A percentile compares a stretch with the other conserved stretches of the same genome.
Evolutionary conservation across 1,284 basidiomycete genomes (phyloP).

Genomic region (Trichosporon sp.): DNA sequence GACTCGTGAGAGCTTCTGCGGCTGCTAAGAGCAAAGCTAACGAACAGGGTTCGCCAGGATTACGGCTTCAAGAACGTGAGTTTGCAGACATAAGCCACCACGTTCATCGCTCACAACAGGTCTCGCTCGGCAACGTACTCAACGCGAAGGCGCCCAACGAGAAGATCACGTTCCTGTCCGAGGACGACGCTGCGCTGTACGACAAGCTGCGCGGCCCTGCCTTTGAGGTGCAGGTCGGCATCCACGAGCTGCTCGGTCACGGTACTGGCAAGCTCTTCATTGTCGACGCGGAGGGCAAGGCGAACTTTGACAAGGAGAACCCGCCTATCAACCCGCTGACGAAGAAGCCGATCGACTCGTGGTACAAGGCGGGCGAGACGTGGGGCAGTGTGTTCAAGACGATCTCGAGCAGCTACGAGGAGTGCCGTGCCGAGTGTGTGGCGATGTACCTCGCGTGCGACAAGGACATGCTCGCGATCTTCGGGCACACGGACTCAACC

Average conservation of each 20-base stretch:
- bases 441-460: conserved; percentile 18
- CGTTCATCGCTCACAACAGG: background rate
- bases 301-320: conserved; percentile 17
- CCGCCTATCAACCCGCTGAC: conserved; percentile 17
- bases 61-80: conserved; percentile 20
- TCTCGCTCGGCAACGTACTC: conserved; percentile 19
- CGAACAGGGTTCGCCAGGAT: conserved; percentile 14
- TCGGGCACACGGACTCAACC: conserved; percentile 16
- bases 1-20: no score
- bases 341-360: conserved; percentile 15
- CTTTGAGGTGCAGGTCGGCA: conserved; percentile 22
- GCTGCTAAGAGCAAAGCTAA: background rate
- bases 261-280: conserved; percentile 19
- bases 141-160: conserved; percentile 21
- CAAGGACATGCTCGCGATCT: conserved; percentile 16
- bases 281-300: conserved; percentile 12
- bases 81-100: background rate
- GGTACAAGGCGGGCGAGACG: conserved; percentile 20
- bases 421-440: conserved; percentile 19
- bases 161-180: conserved; percentile 20
- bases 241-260: conserved; percentile 23
- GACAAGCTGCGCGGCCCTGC: conserved; percentile 16
- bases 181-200: conserved; percentile 14
- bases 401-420: conserved; percentile 16
- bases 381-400: conserved; percentile 16